Conservation (phyloP, 1,284 basidiomycete species). For the Kwoniella shivajii region DNA sequence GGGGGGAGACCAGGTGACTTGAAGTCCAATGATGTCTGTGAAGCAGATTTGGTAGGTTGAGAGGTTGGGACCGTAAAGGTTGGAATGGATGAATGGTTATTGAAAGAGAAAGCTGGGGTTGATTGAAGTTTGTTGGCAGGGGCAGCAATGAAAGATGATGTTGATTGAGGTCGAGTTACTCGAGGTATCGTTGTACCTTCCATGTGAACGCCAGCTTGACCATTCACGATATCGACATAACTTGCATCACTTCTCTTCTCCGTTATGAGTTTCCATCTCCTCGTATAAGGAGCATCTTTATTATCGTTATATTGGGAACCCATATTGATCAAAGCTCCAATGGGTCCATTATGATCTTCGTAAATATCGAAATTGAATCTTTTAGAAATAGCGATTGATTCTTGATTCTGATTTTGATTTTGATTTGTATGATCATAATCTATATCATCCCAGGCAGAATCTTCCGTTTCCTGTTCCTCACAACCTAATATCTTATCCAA, state of each 20-base stretch:
- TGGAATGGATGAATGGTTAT: neutral
- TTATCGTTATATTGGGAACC: conserved; percentile 64
- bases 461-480: conserved; percentile 52
- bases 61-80: neutral
- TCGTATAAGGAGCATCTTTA: conserved; percentile 62
- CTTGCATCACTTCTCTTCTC: conserved; percentile 65
- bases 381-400: conserved; percentile 38
- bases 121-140: neutral
- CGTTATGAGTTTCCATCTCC: conserved; percentile 70
- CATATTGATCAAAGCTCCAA: conserved; percentile 61
- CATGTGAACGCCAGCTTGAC: conserved; percentile 54
- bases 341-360: conserved; percentile 37
- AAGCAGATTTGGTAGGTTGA: neutral
- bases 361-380: conserved; percentile 50
- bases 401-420: conserved; percentile 30
- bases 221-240: conserved; percentile 77
- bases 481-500: conserved; percentile 55
- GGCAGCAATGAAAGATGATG: neutral
- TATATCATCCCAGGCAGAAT: conserved; percentile 49
- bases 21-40: neutral
- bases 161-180: neutral
- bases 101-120: conserved; percentile 3
- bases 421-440: conserved; percentile 28
- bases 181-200: conserved; percentile 7
- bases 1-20: neutral